Evolutionary conservation across 345 rosid genomes (phyloP).

Genomic region (Linum lewisii): DNA sequence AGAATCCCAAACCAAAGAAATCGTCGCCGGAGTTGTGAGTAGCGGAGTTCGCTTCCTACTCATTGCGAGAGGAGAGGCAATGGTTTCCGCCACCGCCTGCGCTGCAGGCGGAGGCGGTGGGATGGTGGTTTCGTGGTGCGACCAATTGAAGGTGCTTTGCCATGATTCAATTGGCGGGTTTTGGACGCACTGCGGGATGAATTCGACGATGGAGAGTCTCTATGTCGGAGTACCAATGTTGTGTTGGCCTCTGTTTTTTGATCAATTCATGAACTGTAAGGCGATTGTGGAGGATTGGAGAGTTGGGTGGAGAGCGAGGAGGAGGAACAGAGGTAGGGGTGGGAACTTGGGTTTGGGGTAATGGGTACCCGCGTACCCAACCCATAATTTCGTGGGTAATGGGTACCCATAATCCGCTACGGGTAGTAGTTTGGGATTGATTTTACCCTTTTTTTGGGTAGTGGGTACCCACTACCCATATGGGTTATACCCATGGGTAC

Average conservation of each 20-base stretch:
- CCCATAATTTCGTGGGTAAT: too few relatives aligned
- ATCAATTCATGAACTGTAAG: constrained; percentile 7
- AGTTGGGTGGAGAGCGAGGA: constrained; percentile 8
- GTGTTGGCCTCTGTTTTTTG: constrained; percentile 1
- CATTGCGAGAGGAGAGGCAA: background rate
- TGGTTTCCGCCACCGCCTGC: background rate
- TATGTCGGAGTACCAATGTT: constrained; percentile 9
- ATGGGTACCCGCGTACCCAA: too few relatives aligned
- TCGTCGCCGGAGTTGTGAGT: background rate
- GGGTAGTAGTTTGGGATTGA: too few relatives aligned
- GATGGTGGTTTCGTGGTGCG: constrained; percentile 10
- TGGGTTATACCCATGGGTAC: too few relatives aligned
- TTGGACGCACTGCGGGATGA: constrained; percentile 16
- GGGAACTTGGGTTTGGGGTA: too few relatives aligned
- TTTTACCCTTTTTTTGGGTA: too few relatives aligned
- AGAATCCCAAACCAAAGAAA: background rate
- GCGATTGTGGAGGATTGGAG: constrained; percentile 11
- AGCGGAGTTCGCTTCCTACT: constrained; percentile 1
- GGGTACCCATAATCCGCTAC: too few relatives aligned
- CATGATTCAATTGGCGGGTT: constrained; percentile 12
- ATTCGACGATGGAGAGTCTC: constrained; percentile 6
- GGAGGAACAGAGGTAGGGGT: background rate
- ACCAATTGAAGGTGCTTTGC: constrained; percentile 11
- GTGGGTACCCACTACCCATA: too few relatives aligned
- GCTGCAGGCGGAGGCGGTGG: constrained; percentile 1